A percentile compares a stretch with the other conserved stretches of the same genome.
phyloP scores from a whole-genome alignment of 805 yeast genomes.

The Ogataea paradorogensis region DNA sequence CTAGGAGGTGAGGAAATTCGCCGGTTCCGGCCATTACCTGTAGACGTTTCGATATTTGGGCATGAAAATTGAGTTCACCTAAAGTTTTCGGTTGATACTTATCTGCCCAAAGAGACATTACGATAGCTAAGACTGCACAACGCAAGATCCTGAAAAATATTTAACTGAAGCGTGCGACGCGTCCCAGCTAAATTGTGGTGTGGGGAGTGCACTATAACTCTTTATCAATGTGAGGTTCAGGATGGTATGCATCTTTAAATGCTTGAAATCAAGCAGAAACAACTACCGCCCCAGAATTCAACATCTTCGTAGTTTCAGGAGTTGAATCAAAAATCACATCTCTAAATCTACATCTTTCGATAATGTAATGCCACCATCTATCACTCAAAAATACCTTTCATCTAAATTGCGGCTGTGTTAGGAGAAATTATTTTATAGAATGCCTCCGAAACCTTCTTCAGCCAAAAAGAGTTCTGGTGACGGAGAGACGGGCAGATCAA shows the following conservation, averaged over 20 bases:
- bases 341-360: too few species aligned
- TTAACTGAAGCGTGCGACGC: not conserved
- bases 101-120: conserved; percentile 96
- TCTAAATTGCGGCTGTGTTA: conserved; percentile 3
- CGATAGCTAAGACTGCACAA: too few species aligned
- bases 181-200: too few species aligned
- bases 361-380: too few species aligned
- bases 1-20: conserved; percentile 88
- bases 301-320: too few species aligned
- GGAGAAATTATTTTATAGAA: conserved; percentile 5
- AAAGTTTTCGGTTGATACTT: conserved; percentile 79
- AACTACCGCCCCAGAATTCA: too few species aligned
- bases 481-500: conserved; percentile 10
- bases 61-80: conserved; percentile 63
- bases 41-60: conserved; percentile 59
- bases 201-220: too few species aligned
- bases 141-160: not conserved
- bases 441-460: conserved; percentile 29
- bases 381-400: too few species aligned
- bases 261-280: too few species aligned
- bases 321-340: too few species aligned
- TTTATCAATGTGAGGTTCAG: too few species aligned
- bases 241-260: too few species aligned
- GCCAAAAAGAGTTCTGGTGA: conserved; percentile 14
- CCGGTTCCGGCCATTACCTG: conserved; percentile 52